Conservation (phyloP, 495 filamentous ascomycete genomes). For the Talaromyces thailandensis region DNA sequence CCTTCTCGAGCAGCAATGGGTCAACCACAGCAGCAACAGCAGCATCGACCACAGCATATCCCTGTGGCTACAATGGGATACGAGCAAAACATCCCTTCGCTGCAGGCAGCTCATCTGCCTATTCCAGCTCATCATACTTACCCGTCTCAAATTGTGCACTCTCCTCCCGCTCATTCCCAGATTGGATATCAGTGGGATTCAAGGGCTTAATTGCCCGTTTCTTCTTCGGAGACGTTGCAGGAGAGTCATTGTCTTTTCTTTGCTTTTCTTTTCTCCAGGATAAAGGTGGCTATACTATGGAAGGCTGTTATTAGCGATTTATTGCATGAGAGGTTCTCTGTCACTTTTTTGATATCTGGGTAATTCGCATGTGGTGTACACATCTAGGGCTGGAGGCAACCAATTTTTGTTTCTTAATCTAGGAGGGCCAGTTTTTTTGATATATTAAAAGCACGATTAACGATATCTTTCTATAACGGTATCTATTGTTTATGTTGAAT, state of each 20-base stretch:
- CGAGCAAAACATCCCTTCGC: not conserved
- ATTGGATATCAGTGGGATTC: slow-evolving; percentile 6
- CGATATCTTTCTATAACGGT: not conserved
- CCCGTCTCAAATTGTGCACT: not conserved
- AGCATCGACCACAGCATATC: slow-evolving; percentile 1
- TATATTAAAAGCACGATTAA: not conserved
- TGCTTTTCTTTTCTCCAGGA: not conserved
- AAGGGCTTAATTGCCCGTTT: not conserved
- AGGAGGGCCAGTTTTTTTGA: not conserved
- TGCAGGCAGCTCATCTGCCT: slow-evolving; percentile 1
- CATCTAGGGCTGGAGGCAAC: not conserved
- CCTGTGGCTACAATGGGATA: slow-evolving; percentile 3
- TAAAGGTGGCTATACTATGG: not conserved
- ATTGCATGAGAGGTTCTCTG: not conserved
- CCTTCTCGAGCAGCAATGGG: not conserved
- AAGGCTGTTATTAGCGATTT: not conserved
- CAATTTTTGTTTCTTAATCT: not conserved
- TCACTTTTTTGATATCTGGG: not conserved
- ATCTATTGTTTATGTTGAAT: not conserved
- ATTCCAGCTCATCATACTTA: not conserved
- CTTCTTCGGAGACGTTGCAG: not conserved
- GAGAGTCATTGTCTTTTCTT: not conserved
- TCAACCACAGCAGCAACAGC: slow-evolving; percentile 1
- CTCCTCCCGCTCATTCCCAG: not conserved
- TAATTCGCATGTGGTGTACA: not conserved